Conservation (phyloP, 108 stramenopile genomes). For the Cyclostephanos tholiformis region DNA sequence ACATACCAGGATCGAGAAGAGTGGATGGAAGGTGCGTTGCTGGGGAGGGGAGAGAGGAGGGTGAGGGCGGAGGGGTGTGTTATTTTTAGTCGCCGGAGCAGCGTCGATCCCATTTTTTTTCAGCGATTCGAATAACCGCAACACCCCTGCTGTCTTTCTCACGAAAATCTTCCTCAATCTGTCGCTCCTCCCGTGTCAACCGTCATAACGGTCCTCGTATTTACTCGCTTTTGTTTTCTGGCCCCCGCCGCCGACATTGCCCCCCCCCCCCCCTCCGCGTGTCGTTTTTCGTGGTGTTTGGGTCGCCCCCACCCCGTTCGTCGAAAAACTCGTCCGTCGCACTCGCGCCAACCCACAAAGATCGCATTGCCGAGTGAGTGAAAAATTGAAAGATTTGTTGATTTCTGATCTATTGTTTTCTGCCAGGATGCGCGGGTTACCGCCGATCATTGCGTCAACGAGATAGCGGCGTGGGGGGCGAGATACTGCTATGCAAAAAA, state of each 20-base stretch:
- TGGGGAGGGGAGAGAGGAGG: not conserved
- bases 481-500: not conserved
- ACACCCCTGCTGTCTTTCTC: not conserved
- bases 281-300: not conserved
- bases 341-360: not conserved
- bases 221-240: not conserved
- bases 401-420: not conserved
- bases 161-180: not conserved
- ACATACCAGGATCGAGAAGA: conserved; percentile 40
- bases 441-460: not conserved
- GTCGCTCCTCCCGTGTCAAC: too few species aligned
- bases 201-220: not conserved
- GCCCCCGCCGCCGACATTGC: not conserved
- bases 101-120: not conserved
- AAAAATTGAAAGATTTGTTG: not conserved
- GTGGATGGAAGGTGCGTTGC: conserved; percentile 16
- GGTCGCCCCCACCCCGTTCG: not conserved
- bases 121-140: not conserved
- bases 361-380: conserved; percentile 36
- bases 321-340: not conserved
- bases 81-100: not conserved
- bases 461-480: not conserved
- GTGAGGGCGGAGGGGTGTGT: not conserved
- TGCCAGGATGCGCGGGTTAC: not conserved
- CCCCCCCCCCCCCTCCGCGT: too few species aligned